Evolutionary conservation across 179 eudicot species (phyloP).

Genomic region (Amaranthus tricolor): DNA sequence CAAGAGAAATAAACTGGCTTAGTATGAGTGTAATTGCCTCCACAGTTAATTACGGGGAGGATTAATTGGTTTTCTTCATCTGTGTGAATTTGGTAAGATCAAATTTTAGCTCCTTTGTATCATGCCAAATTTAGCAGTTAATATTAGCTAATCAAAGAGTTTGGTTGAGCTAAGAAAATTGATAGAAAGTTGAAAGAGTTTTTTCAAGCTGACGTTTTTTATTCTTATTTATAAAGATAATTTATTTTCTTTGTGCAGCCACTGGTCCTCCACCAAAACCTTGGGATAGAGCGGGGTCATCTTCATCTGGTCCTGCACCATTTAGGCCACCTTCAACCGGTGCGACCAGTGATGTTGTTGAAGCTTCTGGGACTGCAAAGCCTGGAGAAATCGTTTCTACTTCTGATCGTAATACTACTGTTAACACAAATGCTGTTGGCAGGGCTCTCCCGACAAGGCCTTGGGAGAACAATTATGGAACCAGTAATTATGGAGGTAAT

Average conservation of each 20-base stretch:
- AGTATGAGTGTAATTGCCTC: not conserved
- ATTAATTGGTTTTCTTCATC: too few species aligned
- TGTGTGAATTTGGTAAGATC: not conserved
- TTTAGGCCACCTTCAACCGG: conserved; percentile 89
- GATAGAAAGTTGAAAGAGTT: not conserved
- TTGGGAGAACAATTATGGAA: conserved; percentile 71
- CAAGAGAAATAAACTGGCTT: not conserved
- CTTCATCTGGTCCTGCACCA: conserved; percentile 90
- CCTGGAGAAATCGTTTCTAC: conserved; percentile 89
- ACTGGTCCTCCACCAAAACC: conserved; percentile 81
- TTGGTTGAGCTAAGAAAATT: not conserved
- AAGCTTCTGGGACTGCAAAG: conserved; percentile 89
- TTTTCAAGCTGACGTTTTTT: not conserved
- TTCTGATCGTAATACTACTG: conserved; percentile 42
- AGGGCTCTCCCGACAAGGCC: conserved; percentile 93
- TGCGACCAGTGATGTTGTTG: conserved; percentile 84
- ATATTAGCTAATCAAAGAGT: not conserved
- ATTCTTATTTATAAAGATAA: not conserved
- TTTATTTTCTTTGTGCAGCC: conserved; percentile 36
- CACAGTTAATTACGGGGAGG: too few species aligned
- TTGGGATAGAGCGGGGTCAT: conserved; percentile 78
- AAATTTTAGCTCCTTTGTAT: not conserved
- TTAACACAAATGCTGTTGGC: conserved; percentile 57
- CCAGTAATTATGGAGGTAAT: conserved; percentile 70
- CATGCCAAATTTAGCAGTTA: not conserved